Evolutionary conservation across 306 rosid species (phyloP).

Genomic region (Sophora flavescens): DNA sequence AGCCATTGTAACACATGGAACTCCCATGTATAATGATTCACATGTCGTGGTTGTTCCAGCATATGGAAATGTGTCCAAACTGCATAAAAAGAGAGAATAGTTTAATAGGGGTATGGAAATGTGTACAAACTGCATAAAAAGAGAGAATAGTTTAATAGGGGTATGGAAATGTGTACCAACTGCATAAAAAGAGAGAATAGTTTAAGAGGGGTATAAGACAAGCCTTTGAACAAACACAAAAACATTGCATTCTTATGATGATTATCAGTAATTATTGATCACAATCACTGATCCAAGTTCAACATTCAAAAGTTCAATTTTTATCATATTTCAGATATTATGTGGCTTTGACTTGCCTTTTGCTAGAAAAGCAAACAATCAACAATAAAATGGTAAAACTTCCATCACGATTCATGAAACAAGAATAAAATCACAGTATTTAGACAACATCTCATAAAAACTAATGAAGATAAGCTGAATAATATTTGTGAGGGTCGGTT

Average conservation of each 20-base stretch:
- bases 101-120: conserved; percentile 63
- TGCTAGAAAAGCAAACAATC: background rate
- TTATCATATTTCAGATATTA: background rate
- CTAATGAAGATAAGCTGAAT: background rate
- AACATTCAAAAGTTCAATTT: background rate
- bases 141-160: conserved; percentile 36
- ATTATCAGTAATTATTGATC: background rate
- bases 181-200: too few species aligned
- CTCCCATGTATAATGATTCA: conserved; percentile 98
- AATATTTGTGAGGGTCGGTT: background rate
- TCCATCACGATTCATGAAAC: background rate
- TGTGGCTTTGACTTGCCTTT: background rate
- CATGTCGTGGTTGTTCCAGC: conserved; percentile 99
- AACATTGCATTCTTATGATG: background rate
- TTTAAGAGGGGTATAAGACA: too few species aligned
- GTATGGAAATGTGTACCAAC: too few species aligned
- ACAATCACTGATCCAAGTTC: background rate
- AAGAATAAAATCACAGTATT: background rate
- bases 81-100: conserved; percentile 51
- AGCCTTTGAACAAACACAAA: conserved; percentile 4
- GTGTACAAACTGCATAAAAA: conserved; percentile 86
- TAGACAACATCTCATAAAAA: conserved; percentile 3
- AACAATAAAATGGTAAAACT: background rate
- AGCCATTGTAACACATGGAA: conserved; percentile 97
- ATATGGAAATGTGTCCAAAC: conserved; percentile 98